phyloP scores from a whole-genome alignment of 2,329 filamentous ascomycete genomes.

The Calonectria crousiana region DNA sequence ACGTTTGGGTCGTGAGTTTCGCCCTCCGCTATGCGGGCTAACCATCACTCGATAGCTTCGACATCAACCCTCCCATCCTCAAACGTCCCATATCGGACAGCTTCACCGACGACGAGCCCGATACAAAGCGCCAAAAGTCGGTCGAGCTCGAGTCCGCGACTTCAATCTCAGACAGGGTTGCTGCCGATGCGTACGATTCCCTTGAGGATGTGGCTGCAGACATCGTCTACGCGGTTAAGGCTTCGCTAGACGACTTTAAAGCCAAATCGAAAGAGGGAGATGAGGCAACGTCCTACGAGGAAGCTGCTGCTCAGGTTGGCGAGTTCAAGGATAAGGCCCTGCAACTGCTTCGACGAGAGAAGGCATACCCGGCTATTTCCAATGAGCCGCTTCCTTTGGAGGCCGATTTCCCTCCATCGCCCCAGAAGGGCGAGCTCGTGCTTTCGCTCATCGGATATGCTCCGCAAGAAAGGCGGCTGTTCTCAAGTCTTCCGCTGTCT shows the following conservation, averaged over 20 bases:
- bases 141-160: constrained; percentile 56
- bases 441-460: constrained; percentile 84
- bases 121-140: constrained; percentile 72
- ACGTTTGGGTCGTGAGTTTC: constrained; percentile 22
- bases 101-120: constrained; percentile 62
- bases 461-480: constrained; percentile 81
- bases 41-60: constrained; percentile 59
- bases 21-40: constrained; percentile 39
- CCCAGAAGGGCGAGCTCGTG: constrained; percentile 66
- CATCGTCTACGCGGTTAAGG: constrained; percentile 61
- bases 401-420: constrained; percentile 53
- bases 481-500: constrained; percentile 78
- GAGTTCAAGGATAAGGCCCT: constrained; percentile 74
- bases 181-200: constrained; percentile 65
- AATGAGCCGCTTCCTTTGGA: constrained; percentile 55
- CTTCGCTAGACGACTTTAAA: constrained; percentile 62
- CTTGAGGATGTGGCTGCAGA: constrained; percentile 76
- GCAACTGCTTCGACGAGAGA: constrained; percentile 72
- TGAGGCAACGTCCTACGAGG: constrained; percentile 47
- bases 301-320: constrained; percentile 58
- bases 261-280: constrained; percentile 45
- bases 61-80: constrained; percentile 66
- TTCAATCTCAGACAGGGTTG: constrained; percentile 65
- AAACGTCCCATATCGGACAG: constrained; percentile 63
- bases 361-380: constrained; percentile 60